Conservation (phyloP, 805 yeast genomes). For the Candida cerambycidarum region DNA sequence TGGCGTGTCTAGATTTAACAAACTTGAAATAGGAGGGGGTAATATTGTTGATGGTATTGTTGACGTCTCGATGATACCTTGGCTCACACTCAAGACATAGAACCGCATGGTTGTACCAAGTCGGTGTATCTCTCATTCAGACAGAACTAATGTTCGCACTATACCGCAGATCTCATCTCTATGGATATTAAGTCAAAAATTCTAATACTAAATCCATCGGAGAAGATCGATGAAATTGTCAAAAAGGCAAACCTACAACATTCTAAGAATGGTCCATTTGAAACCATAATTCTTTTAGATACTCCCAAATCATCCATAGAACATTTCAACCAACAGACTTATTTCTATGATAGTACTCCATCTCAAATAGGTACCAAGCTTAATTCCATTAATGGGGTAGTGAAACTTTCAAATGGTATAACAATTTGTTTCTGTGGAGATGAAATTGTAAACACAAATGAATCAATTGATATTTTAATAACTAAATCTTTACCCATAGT, state of each 20-base stretch:
- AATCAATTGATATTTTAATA: constrained; percentile 52
- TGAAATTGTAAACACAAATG: constrained; percentile 13
- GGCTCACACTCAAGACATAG: too few species aligned
- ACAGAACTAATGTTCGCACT: background rate
- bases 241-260: constrained; percentile 49
- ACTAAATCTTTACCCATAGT: constrained; percentile 53
- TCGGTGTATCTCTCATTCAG: too few species aligned
- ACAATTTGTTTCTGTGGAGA: constrained; percentile 46
- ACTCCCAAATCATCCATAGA: constrained; percentile 23
- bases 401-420: constrained; percentile 44
- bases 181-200: constrained; percentile 27
- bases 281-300: constrained; percentile 46
- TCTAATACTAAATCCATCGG: constrained; percentile 48
- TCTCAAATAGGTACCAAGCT: constrained; percentile 15
- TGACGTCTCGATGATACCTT: too few species aligned
- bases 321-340: constrained; percentile 8
- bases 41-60: too few species aligned
- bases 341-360: constrained; percentile 8
- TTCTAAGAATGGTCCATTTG: constrained; percentile 66
- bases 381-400: constrained; percentile 28
- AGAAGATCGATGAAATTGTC: constrained; percentile 44
- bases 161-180: constrained; percentile 7
- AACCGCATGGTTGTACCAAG: too few species aligned
- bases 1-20: too few species aligned
- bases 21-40: too few species aligned